Percentiles rank a stretch among this genome's conserved stretches.
Evolutionary conservation across 2,329 filamentous ascomycete genomes (phyloP).

Genomic region (Aspergillus quadrilineatus): DNA sequence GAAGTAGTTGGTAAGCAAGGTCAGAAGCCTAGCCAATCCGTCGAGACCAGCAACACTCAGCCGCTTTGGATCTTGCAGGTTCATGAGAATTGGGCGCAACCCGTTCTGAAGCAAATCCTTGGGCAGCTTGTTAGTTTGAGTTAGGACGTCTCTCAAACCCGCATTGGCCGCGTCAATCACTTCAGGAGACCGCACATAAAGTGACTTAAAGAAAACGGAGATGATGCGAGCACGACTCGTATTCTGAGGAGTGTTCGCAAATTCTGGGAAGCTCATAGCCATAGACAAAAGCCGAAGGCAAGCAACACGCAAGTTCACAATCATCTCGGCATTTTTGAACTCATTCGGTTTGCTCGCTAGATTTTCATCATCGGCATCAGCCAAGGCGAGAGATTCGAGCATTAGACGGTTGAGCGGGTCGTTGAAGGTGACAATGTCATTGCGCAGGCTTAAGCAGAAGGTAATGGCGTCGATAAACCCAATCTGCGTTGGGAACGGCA

Average conservation of each 20-base stretch:
- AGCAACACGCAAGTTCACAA: slow-evolving; percentile 85
- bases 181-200: slow-evolving; percentile 88
- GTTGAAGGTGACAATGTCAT: slow-evolving; percentile 86
- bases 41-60: slow-evolving; percentile 86
- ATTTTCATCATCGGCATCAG: slow-evolving; percentile 91
- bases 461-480: slow-evolving; percentile 98
- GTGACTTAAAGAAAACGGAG: slow-evolving; percentile 93
- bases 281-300: slow-evolving; percentile 92
- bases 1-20: slow-evolving; percentile 95
- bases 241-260: slow-evolving; percentile 72
- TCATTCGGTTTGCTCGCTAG: slow-evolving; percentile 90
- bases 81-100: slow-evolving; percentile 90
- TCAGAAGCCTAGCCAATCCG: slow-evolving; percentile 83
- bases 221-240: slow-evolving; percentile 69
- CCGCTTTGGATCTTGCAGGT: slow-evolving; percentile 88
- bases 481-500: slow-evolving; percentile 94
- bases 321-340: slow-evolving; percentile 91
- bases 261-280: slow-evolving; percentile 90
- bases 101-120: slow-evolving; percentile 95
- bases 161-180: slow-evolving; percentile 93
- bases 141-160: slow-evolving; percentile 81
- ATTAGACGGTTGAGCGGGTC: slow-evolving; percentile 86
- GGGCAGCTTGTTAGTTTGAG: slow-evolving; percentile 84
- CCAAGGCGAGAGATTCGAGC: slow-evolving; percentile 88
- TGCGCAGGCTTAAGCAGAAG: slow-evolving; percentile 86